Evolutionary conservation across 106 monocot genomes (phyloP), one percentile per base, ranked within the genome.

Genomic region (Allium sativum): DNA sequence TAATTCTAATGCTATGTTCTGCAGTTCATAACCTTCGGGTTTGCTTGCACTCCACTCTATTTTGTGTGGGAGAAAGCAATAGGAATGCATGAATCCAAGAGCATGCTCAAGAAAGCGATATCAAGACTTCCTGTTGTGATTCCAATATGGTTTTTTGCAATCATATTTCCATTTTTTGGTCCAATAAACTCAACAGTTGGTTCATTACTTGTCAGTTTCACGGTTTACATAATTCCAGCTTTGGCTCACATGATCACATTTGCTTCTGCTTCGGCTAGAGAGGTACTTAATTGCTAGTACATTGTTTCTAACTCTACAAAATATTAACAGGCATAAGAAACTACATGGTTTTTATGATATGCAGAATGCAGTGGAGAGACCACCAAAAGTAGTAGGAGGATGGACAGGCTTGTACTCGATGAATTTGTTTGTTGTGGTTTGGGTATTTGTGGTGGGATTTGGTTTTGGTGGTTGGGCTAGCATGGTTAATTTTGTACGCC

Each of bases 401-500:
- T 91, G 90, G 90, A 75, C 67, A 9, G 90, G 90, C 2, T 58
- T 71, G 51, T 91, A 77, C 67, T 73, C 73, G 9, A 8, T 83
- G 66, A 91, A 91, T 45, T 70, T 69, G 56, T 86, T 91, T 67
- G 86, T 91, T 43, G 90, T 91, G 45, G 82, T 77, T 15, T 91
- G 90, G 90, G 90, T 91, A n/a, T 64, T 83, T 18, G 80, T 91
- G 44, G 79, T 91, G 13, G 90, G 90, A 10, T 91, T 91, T 64
- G 90, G 90, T 10, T 90, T 90, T 50, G 90, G 90, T 12, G 90
- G 86, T 21, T 91, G 90, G 90, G 90, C 90, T 8, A 91, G 86
- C 78, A 73, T 76, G 70, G 42, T 78, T 15, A 86, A 91, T 43
- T 91, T 91, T 70, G 63, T 91, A 16, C 82, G 54, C 0, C 90